Conservation (phyloP, 192 early-diverging fungal genomes). For the Hyaloraphidium curvatum region DNA sequence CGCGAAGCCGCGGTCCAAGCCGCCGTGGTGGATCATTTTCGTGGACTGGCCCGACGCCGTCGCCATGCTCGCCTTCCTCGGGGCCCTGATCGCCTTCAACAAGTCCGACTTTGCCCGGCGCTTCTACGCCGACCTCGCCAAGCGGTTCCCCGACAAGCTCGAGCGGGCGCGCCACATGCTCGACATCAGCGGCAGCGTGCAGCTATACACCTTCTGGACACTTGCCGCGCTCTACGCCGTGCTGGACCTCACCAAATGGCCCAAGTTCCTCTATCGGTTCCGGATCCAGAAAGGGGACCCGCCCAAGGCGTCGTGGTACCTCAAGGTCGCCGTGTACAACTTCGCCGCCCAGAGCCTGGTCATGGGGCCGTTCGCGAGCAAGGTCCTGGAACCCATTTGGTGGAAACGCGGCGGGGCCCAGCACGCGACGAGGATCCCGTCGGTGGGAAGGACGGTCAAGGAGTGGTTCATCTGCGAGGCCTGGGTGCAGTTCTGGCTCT, state of each 20-base stretch:
- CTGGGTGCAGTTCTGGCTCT: conserved; percentile 2
- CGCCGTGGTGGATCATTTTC: background rate
- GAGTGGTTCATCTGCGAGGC: background rate
- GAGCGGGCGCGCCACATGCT: background rate
- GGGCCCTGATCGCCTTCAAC: background rate
- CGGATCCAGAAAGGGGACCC: background rate
- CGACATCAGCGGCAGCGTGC: background rate
- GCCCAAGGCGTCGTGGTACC: background rate
- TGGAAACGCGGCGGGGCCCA: background rate
- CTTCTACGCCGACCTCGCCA: background rate
- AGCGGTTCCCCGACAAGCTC: background rate
- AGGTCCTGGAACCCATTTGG: background rate
- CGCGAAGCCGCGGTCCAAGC: background rate
- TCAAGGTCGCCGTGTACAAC: background rate
- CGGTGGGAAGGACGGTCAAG: background rate
- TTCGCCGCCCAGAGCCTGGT: too few species aligned
- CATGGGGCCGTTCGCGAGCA: background rate
- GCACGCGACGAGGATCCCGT: background rate
- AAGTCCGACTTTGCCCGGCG: background rate
- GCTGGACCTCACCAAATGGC: background rate
- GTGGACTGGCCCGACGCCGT: background rate
- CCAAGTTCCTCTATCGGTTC: background rate
- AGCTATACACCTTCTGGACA: background rate
- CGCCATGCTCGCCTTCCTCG: background rate
- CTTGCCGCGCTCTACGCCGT: background rate